Evolutionary conservation across 768 basidiomycete genomes (phyloP), one percentile per base, ranked within the genome.

Genomic region (Sarcodon sp.): DNA sequence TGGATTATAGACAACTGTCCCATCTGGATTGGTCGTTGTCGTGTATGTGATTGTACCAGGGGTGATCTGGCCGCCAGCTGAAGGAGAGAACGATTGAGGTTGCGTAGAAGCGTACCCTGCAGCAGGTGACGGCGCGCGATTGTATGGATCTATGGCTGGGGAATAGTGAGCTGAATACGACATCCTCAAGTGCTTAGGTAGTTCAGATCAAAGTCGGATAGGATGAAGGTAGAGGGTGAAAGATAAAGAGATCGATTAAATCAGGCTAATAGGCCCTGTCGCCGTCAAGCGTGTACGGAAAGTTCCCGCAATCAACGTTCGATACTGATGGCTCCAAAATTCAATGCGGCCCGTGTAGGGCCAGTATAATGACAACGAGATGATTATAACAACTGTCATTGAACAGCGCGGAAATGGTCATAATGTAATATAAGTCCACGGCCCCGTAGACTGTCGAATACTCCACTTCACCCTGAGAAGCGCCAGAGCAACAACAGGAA

Each of bases 401-500:
- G 44, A 45, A 48, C 33, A 37, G 43, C 35, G 48, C 39, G 13
- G 39, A 41, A 8, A 41, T 16, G 16, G 5, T 38, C 15, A 15
- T 16, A 41, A 41, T 15, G 39, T 27, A 27, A 11, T 9, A 16
- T 2, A 41, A 16, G 16, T 16, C 39, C 39, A 41, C 15, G n/a
- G n/a, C 15, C 45, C 21, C 21, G 21, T 27, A 3, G 21, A 27
- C 21, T 27, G 21, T 27, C 21, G 21, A 27, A 27, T 27, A 27
- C 21, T 27, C 21, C 21, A 27, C 35, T 33, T 43, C 52, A 54
- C 68, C 57, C 80, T 67, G 69, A 73, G 64, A 88, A 87, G 61
- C 80, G 77, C 86, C 87, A 89, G 67, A 77, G 86, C 36, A 88
- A 56, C 45, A 89, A 59, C 53, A 89, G 71, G 53, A 98, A 68